Conservation (phyloP, 371 early-diverging fungal species). For the Batkoa obscura region DNA sequence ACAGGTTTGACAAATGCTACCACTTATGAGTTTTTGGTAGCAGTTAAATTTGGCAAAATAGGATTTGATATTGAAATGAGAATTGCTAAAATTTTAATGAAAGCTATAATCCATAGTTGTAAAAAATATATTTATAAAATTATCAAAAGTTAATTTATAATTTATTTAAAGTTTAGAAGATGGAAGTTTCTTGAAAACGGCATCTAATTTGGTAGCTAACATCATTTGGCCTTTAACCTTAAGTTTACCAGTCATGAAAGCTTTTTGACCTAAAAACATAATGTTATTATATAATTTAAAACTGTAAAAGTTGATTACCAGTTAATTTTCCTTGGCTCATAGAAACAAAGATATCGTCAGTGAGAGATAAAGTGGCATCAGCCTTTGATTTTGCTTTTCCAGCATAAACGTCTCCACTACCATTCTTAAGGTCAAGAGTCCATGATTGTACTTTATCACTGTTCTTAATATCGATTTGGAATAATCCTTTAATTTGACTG, state of each 20-base stretch:
- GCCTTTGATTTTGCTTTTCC: not conserved
- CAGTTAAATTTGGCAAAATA: no score
- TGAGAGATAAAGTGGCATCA: not conserved
- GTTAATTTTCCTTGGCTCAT: not conserved
- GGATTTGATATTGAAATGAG: no score
- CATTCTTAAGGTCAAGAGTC: constrained; percentile 1
- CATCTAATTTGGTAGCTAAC: constrained; percentile 47
- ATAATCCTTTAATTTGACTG: not conserved
- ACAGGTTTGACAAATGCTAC: no score
- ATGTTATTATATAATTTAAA: not conserved
- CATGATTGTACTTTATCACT: not conserved
- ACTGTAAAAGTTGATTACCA: not conserved
- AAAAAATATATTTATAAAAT: no score
- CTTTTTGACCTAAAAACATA: constrained; percentile 32
- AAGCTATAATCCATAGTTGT: no score
- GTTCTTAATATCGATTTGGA: not conserved
- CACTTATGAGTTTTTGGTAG: no score
- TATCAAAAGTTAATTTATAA: no score
- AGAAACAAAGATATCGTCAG: not conserved
- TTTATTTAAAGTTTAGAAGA: no score
- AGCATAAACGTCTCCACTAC: not conserved
- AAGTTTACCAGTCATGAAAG: constrained; percentile 66
- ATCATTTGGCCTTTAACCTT: constrained; percentile 74
- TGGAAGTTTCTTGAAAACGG: no score
- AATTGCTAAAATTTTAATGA: no score